Base-by-base conservation (phyloP, 176 grass and related monocot genomes). In the Carex scoparia region DNA sequence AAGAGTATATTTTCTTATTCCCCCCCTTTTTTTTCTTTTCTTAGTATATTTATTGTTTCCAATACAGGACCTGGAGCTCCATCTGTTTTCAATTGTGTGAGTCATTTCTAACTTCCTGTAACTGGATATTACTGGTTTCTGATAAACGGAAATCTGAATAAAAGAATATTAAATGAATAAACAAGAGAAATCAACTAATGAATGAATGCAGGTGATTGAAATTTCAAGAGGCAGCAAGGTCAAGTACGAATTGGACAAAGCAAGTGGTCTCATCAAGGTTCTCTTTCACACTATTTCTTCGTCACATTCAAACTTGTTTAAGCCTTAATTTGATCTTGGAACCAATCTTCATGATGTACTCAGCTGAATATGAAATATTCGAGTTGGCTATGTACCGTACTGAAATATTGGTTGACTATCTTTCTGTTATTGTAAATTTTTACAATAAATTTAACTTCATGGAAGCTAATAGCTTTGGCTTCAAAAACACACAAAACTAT, bases 201-300 rank as follows among this genome's bases (percentile, higher is more conserved):
- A 81, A 81, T 87, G 65, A 90, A 48, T 84, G 15, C 86, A 97
- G 94, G 94, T 97, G 16, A 75, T 97, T 84, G 94, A 97, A 87
- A 97, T 97, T 88, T 84, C 92, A 54, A 98, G 95, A 80, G 95
- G 95, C 48, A 94, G 91, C 86, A 97, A 97, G 86, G 95, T 97
- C 40, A 97, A 98, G 84, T 93, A 98, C 86, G 95, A 98, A 53
- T 68, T 98, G 74, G 95, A 98, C 85, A 98, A 98, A 84, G 19
- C 55, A 35, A 93, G 66, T 84, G 93, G 95, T 68, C 93, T 98
- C 57, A 98, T 98, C 83, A 98, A 98, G 93, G 95, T 98, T 65
- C 77, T 28, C 1, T 64, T 69, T 77, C 10, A 75, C 59, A 32
- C 0, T 84, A 61, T 86, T 42, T 62, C 7, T 60, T 71, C 1